phyloP scores from a whole-genome alignment of 2,329 filamentous ascomycete species.

The Curvularia eragrostidis region DNA sequence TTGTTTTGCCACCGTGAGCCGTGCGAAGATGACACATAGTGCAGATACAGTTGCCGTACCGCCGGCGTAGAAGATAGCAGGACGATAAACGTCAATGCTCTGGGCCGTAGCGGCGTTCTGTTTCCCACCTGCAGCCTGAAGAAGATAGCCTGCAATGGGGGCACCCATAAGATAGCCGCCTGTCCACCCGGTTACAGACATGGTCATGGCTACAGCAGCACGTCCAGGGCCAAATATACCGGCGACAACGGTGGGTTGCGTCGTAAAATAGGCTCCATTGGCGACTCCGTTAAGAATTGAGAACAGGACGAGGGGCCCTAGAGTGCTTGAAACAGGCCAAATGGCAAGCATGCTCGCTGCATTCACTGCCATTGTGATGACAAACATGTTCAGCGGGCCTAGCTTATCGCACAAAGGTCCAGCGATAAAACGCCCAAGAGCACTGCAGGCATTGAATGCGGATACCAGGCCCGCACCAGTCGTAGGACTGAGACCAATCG shows the following conservation, averaged over 20 bases:
- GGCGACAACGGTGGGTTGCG: slow-evolving; percentile 39
- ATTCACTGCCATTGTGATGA: slow-evolving; percentile 37
- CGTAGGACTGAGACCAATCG: slow-evolving; percentile 32
- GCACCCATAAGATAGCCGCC: slow-evolving; percentile 39
- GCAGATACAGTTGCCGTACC: slow-evolving; percentile 31
- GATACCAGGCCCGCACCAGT: slow-evolving; percentile 39
- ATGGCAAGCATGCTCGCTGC: slow-evolving; percentile 40
- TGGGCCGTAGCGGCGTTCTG: slow-evolving; percentile 12
- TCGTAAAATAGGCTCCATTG: slow-evolving; percentile 41
- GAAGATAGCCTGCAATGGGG: slow-evolving; percentile 37
- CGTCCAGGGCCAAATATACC: slow-evolving; percentile 37
- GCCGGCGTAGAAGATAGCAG: slow-evolving; percentile 43
- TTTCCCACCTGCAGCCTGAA: slow-evolving; percentile 36
- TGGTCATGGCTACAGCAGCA: slow-evolving; percentile 38
- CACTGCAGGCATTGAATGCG: slow-evolving; percentile 40
- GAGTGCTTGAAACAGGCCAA: slow-evolving; percentile 37
- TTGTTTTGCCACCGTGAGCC: slow-evolving; percentile 30
- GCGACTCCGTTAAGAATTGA: slow-evolving; percentile 40
- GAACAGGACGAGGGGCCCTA: slow-evolving; percentile 37
- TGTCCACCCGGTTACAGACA: slow-evolving; percentile 38
- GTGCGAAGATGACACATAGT: slow-evolving; percentile 31
- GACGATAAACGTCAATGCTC: slow-evolving; percentile 34
- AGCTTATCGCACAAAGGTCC: slow-evolving; percentile 40
- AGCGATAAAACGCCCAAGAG: slow-evolving; percentile 36
- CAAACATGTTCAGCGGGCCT: slow-evolving; percentile 43